Evolutionary conservation across 2,329 filamentous ascomycete species (phyloP).

Genomic region (Cercospora zeina): DNA sequence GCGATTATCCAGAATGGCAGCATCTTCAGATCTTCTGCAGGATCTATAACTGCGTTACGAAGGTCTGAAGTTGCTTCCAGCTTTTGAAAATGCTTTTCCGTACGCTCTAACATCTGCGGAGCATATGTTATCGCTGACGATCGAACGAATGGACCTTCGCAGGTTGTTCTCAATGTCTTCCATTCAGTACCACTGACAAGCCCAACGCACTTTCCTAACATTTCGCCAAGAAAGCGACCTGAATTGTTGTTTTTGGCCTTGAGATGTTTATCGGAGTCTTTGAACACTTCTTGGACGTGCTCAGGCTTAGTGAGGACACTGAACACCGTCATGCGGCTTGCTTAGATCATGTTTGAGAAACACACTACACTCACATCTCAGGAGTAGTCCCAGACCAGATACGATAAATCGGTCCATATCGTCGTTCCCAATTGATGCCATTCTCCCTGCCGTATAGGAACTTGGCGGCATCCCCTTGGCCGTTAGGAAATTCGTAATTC

Average conservation of each 20-base stretch:
- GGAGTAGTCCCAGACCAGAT: constrained; percentile 14
- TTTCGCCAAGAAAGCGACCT: constrained; percentile 45
- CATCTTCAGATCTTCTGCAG: constrained; percentile 14
- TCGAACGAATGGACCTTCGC: constrained; percentile 32
- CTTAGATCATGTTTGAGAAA: background rate
- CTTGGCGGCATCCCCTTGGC: constrained; percentile 46
- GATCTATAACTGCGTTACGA: background rate
- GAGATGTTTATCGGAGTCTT: constrained; percentile 48
- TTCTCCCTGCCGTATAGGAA: constrained; percentile 43
- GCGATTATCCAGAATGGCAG: constrained; percentile 8
- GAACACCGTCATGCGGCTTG: background rate
- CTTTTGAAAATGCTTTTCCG: background rate
- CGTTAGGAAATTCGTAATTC: constrained; percentile 43
- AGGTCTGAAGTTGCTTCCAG: constrained; percentile 3
- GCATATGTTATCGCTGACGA: background rate
- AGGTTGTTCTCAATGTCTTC: constrained; percentile 30
- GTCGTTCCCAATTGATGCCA: constrained; percentile 3
- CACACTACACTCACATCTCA: constrained; percentile 9
- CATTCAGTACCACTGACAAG: background rate
- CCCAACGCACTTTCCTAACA: constrained; percentile 48
- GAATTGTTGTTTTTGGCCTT: constrained; percentile 49
- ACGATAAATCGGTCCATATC: constrained; percentile 10
- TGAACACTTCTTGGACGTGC: constrained; percentile 38
- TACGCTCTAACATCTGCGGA: background rate
- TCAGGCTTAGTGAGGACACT: constrained; percentile 8